Conservation (phyloP, 2,329 filamentous ascomycete species). For the Cucurbitaria berberidis region DNA sequence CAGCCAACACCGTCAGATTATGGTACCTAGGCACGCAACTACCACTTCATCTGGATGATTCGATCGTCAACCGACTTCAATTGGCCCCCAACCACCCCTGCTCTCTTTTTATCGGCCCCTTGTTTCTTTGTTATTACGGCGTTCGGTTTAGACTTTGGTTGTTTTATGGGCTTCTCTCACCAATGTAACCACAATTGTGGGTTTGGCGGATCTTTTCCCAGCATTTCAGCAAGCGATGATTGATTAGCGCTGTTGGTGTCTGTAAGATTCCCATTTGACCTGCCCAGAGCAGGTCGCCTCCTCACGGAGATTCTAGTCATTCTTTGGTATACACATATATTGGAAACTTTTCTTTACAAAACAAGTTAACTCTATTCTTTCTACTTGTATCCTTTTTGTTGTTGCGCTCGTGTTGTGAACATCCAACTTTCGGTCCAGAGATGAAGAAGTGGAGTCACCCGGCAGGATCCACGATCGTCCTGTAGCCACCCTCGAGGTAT, state of each 20-base stretch:
- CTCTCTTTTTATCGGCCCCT: too few relatives aligned
- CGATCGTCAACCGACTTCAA: too few relatives aligned
- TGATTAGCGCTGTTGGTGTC: background rate
- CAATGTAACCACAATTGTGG: background rate
- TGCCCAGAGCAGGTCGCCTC: background rate
- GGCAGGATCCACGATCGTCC: background rate
- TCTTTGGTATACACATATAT: background rate
- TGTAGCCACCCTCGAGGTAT: background rate
- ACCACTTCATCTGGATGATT: background rate
- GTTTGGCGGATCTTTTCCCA: background rate
- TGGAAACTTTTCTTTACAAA: background rate
- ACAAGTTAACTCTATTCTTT: background rate
- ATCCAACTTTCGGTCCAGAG: too few relatives aligned
- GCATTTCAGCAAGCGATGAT: constrained; percentile 10
- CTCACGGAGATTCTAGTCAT: background rate
- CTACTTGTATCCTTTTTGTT: background rate
- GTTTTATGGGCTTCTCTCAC: background rate
- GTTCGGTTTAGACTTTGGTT: too few relatives aligned
- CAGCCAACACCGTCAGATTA: background rate
- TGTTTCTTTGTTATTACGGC: background rate
- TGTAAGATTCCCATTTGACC: background rate
- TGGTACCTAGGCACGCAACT: background rate
- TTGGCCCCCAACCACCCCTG: too few relatives aligned
- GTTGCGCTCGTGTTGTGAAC: background rate
- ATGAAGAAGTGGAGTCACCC: background rate